phyloP scores from a whole-genome alignment of 2,329 filamentous ascomycete genomes.

The Cladosporium cucumerinum region DNA sequence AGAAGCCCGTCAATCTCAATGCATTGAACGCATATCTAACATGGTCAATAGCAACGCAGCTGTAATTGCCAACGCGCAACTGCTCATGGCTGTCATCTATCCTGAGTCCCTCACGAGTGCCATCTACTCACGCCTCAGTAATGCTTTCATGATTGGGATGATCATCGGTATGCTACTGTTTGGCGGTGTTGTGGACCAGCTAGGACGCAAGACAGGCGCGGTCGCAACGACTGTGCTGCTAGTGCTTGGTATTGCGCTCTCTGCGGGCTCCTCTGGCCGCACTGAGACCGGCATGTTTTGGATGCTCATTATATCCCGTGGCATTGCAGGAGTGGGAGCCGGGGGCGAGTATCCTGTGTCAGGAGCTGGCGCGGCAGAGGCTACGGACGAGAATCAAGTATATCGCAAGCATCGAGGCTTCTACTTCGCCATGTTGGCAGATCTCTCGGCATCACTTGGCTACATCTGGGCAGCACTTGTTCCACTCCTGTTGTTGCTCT shows the following conservation, averaged over 20 bases:
- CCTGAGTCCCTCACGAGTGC: constrained; percentile 30
- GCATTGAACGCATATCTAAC: background rate
- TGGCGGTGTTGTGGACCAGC: constrained; percentile 33
- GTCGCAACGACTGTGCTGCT: constrained; percentile 35
- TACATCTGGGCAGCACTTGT: constrained; percentile 79
- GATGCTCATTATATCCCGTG: constrained; percentile 45
- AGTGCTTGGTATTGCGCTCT: constrained; percentile 33
- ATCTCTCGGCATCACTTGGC: constrained; percentile 64
- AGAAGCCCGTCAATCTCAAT: background rate
- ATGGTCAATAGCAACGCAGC: constrained; percentile 28
- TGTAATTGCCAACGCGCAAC: constrained; percentile 35
- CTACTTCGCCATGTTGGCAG: constrained; percentile 23
- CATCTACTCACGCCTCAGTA: constrained; percentile 34
- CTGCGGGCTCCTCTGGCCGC: constrained; percentile 30
- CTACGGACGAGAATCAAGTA: constrained; percentile 48
- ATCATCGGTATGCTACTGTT: constrained; percentile 37
- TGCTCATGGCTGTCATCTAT: constrained; percentile 34
- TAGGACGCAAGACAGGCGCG: constrained; percentile 35
- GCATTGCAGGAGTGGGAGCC: constrained; percentile 45
- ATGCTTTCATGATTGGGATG: constrained; percentile 37
- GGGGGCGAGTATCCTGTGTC: constrained; percentile 54
- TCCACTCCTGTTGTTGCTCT: constrained; percentile 51
- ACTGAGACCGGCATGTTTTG: constrained; percentile 36
- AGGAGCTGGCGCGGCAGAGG: constrained; percentile 49
- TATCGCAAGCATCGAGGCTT: constrained; percentile 23